These are phyloP conservation scores for Cadophora gregata DNA, from an alignment of 2,329 filamentous ascomycete genomes.

Conservation along the genomic window DNA sequence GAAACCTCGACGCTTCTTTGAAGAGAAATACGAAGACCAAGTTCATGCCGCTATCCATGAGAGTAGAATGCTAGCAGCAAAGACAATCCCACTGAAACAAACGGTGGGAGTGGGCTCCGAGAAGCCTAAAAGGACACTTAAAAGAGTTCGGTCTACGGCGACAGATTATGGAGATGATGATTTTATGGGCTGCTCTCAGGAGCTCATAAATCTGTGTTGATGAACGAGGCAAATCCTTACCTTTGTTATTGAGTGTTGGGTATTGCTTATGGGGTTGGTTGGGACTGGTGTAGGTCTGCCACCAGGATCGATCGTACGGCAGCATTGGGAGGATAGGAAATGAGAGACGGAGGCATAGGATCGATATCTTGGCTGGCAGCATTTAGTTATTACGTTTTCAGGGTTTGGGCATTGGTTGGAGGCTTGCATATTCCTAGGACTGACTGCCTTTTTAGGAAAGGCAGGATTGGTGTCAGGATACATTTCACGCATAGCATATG, in stretches of 20 bases:
- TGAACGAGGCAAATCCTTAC: neutral
- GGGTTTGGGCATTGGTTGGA: neutral
- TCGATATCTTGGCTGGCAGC: slow-evolving; percentile 16
- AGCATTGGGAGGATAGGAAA: slow-evolving; percentile 17
- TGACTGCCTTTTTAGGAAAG: neutral
- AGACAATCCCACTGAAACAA: slow-evolving; percentile 16
- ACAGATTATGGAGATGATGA: slow-evolving; percentile 44
- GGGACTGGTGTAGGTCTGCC: too few relatives aligned
- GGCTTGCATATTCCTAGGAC: slow-evolving; percentile 18
- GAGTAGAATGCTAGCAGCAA: slow-evolving; percentile 18
- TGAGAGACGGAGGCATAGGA: slow-evolving; percentile 17
- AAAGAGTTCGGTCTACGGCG: slow-evolving; percentile 27
- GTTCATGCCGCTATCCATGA: slow-evolving; percentile 19
- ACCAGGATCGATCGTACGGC: slow-evolving; percentile 5
- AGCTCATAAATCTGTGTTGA: slow-evolving; percentile 35
- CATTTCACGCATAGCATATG: slow-evolving; percentile 13
- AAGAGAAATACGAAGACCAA: slow-evolving; percentile 41
- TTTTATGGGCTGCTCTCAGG: slow-evolving; percentile 36
- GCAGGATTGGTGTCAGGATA: neutral
- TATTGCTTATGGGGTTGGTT: slow-evolving; percentile 16
- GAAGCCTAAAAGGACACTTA: slow-evolving; percentile 23
- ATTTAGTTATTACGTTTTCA: slow-evolving; percentile 4
- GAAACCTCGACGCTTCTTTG: slow-evolving; percentile 34
- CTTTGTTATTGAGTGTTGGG: neutral
- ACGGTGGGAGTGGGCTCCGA: neutral